These are phyloP conservation scores for Leccinum rimulosum DNA, from an alignment of 768 basidiomycete species.

Conservation along the genomic window DNA sequence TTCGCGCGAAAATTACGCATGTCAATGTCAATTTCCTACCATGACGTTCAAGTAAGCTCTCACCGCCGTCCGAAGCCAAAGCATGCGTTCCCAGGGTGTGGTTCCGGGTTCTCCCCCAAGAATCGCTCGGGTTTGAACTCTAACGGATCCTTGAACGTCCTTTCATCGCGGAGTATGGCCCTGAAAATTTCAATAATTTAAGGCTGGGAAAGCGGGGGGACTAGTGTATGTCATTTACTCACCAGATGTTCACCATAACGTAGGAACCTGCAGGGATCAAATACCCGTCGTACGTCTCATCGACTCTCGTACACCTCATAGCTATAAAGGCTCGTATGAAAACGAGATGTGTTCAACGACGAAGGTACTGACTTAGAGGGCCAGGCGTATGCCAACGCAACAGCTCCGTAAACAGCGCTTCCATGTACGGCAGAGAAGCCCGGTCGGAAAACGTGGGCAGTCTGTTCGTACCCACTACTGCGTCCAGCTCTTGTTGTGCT, in stretches of 20 bases:
- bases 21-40: background rate
- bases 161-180: conserved; percentile 20
- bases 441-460: conserved; percentile 27
- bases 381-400: conserved; percentile 20
- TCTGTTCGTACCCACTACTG: conserved; percentile 20
- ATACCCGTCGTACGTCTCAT: conserved; percentile 23
- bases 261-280: conserved; percentile 18
- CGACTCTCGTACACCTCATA: conserved; percentile 3
- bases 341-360: background rate
- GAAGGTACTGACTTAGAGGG: conserved; percentile 9
- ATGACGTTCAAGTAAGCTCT: background rate
- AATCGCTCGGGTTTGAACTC: conserved; percentile 27
- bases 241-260: conserved; percentile 21
- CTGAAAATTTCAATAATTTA: background rate
- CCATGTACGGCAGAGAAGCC: conserved; percentile 27
- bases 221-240: background rate
- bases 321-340: background rate
- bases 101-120: conserved; percentile 17
- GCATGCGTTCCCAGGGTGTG: conserved; percentile 10
- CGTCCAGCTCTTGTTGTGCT: conserved; percentile 27
- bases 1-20: background rate
- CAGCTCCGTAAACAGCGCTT: conserved; percentile 26
- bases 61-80: conserved; percentile 26
- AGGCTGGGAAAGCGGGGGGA: background rate
- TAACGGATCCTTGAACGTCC: conserved; percentile 13